Evolutionary conservation across 345 rosid genomes (phyloP).

Genomic region (Arabidopsis suecica): DNA sequence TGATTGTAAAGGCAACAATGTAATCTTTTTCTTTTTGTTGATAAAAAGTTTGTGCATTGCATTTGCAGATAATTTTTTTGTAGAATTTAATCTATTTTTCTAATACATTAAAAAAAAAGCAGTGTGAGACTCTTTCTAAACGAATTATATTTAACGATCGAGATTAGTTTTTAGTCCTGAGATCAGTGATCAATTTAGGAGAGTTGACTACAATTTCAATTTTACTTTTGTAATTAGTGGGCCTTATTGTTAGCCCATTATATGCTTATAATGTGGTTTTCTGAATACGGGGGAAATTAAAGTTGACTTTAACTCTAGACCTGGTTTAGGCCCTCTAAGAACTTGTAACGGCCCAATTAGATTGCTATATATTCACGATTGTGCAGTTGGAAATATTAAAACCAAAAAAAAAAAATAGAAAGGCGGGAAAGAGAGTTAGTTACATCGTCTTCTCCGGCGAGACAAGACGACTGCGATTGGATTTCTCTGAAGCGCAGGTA

Average conservation of each 20-base stretch:
- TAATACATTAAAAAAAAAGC: background rate
- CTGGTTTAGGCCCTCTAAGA: background rate
- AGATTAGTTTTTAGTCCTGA: no score
- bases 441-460: constrained; percentile 29
- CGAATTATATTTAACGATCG: no score
- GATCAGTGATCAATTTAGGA: no score
- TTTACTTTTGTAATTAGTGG: background rate
- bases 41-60: no score
- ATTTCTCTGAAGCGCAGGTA: background rate
- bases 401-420: background rate
- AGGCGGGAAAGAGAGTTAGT: constrained; percentile 32
- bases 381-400: background rate
- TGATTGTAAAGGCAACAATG: background rate
- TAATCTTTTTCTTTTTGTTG: no score
- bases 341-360: background rate
- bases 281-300: constrained; percentile 9
- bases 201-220: background rate
- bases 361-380: background rate
- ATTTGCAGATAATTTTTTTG: no score
- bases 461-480: constrained; percentile 16
- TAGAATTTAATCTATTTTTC: no score
- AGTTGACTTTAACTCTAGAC: constrained; percentile 8
- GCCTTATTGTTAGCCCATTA: no score
- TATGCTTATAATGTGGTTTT: no score
- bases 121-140: no score